Percentiles rank a stretch among this genome's conserved stretches.
Conservation (phyloP, 1,284 basidiomycete species). For the Ceratorhiza oryzae-sativae region DNA sequence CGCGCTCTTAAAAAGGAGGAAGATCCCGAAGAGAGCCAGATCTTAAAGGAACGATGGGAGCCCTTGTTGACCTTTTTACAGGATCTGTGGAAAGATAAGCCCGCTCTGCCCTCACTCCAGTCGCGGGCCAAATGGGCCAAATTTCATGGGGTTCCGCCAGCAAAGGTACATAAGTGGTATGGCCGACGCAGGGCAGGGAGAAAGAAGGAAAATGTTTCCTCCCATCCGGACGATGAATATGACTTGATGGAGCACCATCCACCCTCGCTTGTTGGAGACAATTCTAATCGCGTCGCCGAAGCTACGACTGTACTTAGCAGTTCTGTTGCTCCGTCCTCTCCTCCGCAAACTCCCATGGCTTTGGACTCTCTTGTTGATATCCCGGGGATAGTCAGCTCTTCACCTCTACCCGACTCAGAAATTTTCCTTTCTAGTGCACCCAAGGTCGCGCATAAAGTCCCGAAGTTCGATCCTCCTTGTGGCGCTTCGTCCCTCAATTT, state of each 20-base stretch:
- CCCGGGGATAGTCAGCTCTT: background rate
- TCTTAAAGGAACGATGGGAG: background rate
- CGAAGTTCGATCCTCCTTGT: background rate
- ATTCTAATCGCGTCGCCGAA: background rate
- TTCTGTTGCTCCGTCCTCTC: conserved; percentile 9
- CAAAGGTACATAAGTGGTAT: background rate
- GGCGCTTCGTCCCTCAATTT: background rate
- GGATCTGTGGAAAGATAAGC: background rate
- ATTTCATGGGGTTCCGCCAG: background rate
- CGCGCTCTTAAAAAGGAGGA: background rate
- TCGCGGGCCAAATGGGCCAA: conserved; percentile 12
- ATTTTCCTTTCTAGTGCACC: background rate
- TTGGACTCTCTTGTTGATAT: background rate
- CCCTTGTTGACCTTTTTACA: background rate
- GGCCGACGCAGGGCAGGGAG: background rate
- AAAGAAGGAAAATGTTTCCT: background rate
- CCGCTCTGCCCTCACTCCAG: conserved; percentile 10
- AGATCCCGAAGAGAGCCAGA: background rate
- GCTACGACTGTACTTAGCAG: background rate
- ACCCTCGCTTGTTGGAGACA: background rate
- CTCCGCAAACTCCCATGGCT: background rate
- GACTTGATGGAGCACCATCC: background rate
- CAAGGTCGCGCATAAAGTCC: background rate
- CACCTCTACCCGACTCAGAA: background rate
- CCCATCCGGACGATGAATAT: conserved; percentile 22